Evolutionary conservation across 1,139 yeast genomes (phyloP).

Genomic region (Casaregolazyma lundiana): DNA sequence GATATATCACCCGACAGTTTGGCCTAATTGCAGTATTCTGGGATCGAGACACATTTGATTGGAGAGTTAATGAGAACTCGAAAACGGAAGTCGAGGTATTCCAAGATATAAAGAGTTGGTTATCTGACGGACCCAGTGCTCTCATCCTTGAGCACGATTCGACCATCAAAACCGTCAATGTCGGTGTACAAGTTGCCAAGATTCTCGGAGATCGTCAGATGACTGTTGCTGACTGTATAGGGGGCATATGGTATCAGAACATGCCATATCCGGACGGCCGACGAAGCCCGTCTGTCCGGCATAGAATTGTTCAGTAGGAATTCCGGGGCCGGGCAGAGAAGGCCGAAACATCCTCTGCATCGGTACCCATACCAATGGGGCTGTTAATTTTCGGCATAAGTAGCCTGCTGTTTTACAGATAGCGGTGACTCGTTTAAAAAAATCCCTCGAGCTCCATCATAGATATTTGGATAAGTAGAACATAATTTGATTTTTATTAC

Average conservation of each 20-base stretch:
- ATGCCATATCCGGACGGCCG: constrained; percentile 1
- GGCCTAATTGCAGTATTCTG: constrained; percentile 86
- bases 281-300: not conserved
- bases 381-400: not conserved
- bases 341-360: constrained; percentile 29
- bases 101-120: constrained; percentile 53
- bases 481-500: not conserved
- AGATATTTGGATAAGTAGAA: not conserved
- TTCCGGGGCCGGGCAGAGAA: constrained; percentile 9
- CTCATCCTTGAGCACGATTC: constrained; percentile 84
- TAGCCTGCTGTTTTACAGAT: not conserved
- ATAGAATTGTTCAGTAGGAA: constrained; percentile 8
- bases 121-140: constrained; percentile 45
- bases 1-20: constrained; percentile 74
- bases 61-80: constrained; percentile 53
- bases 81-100: constrained; percentile 50
- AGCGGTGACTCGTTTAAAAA: no score
- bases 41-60: constrained; percentile 90
- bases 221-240: constrained; percentile 82
- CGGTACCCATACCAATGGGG: constrained; percentile 45
- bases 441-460: not conserved
- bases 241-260: constrained; percentile 44
- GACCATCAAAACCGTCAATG: constrained; percentile 57
- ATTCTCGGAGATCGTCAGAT: constrained; percentile 54
- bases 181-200: constrained; percentile 54